A percentile compares a stretch with the other conserved stretches of the same genome.
phyloP scores from a whole-genome alignment of 768 basidiomycete genomes.

The Serpula lacrymans region DNA sequence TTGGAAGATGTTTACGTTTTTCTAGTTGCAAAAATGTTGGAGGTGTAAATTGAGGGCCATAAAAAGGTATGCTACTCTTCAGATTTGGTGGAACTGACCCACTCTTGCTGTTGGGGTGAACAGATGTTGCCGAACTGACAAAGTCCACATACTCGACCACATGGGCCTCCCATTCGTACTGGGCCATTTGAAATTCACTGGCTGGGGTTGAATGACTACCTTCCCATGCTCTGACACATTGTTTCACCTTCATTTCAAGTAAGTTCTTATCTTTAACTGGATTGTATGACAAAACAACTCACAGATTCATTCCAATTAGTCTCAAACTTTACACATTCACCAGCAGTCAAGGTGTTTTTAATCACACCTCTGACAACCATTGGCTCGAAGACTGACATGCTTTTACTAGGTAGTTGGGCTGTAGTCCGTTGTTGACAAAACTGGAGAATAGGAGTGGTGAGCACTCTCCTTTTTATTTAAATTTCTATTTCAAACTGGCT shows the following conservation, averaged over 20 bases:
- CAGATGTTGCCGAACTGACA: constrained; percentile 9
- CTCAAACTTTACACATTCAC: background rate
- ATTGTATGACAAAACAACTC: too few relatives aligned
- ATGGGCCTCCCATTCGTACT: constrained; percentile 19
- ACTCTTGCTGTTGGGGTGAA: constrained; percentile 4
- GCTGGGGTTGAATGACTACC: background rate
- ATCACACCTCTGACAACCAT: constrained; percentile 3
- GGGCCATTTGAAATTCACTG: constrained; percentile 2
- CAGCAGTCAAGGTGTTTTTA: background rate
- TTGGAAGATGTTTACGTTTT: too few relatives aligned
- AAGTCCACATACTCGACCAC: constrained; percentile 18
- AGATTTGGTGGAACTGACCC: constrained; percentile 1
- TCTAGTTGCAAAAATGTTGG: constrained; percentile 11
- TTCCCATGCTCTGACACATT: background rate
- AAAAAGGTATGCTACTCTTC: constrained; percentile 10
- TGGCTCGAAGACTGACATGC: constrained; percentile 12
- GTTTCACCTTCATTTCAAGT: constrained; percentile 2
- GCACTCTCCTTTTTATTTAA: too few relatives aligned
- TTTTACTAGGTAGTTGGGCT: too few relatives aligned
- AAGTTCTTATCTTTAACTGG: constrained; percentile 1
- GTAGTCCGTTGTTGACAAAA: too few relatives aligned
- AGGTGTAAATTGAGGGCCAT: constrained; percentile 19
- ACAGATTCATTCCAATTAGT: constrained; percentile 1
- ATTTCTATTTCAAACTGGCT: too few relatives aligned
- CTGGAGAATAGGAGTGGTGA: too few relatives aligned